These are phyloP conservation scores for Hypholoma sublateritium DNA, from an alignment of 768 basidiomycete species.

Conservation along the genomic window DNA sequence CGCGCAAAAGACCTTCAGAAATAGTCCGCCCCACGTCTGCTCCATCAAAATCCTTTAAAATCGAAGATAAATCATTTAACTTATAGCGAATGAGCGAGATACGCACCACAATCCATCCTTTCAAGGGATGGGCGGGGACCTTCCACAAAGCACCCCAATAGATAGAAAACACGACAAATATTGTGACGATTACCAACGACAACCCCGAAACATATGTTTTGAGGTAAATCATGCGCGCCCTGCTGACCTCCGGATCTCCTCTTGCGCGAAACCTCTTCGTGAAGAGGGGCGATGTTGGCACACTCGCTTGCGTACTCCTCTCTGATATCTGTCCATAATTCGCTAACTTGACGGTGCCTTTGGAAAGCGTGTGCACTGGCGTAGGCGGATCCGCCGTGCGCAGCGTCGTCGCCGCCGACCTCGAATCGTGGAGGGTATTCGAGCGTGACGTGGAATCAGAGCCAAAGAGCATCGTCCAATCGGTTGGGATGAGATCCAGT, in stretches of 20 bases:
- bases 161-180: conserved; percentile 52
- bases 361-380: neutral
- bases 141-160: conserved; percentile 58
- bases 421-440: neutral
- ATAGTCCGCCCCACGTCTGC: conserved; percentile 48
- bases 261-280: conserved; percentile 25
- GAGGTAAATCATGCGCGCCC: conserved; percentile 41
- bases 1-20: conserved; percentile 26
- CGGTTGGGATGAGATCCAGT: too few relatives aligned
- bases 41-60: conserved; percentile 60
- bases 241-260: conserved; percentile 16
- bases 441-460: neutral
- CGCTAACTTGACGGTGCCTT: neutral
- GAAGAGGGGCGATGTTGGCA: neutral
- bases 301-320: too few relatives aligned
- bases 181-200: conserved; percentile 37
- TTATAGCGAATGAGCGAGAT: neutral
- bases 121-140: conserved; percentile 39
- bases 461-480: neutral
- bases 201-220: conserved; percentile 37
- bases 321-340: too few relatives aligned
- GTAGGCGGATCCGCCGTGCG: neutral
- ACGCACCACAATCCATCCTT: conserved; percentile 39
- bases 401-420: neutral
- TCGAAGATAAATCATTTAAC: neutral